phyloP scores from a whole-genome alignment of 2,329 filamentous ascomycete species.

The Periconia sp. region DNA sequence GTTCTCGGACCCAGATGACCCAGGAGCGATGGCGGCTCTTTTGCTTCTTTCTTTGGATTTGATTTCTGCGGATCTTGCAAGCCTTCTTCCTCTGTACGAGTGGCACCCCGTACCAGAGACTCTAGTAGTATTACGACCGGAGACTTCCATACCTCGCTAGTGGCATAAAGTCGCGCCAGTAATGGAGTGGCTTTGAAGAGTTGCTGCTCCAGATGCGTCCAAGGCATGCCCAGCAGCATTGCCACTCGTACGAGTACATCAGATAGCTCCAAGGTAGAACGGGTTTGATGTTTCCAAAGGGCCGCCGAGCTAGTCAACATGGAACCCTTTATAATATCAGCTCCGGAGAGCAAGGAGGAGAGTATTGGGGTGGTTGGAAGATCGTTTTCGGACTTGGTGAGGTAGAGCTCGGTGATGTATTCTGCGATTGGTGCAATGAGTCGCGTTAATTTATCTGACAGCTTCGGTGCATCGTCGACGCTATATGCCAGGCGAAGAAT shows the following conservation, averaged over 20 bases:
- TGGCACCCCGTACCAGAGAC: constrained; percentile 70
- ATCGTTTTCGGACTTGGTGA: constrained; percentile 68
- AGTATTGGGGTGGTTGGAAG: constrained; percentile 77
- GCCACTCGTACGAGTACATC: constrained; percentile 71
- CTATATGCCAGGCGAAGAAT: constrained; percentile 74
- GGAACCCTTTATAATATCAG: constrained; percentile 41
- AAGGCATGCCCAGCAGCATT: constrained; percentile 63
- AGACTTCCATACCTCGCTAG: constrained; percentile 65
- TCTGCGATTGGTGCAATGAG: constrained; percentile 72
- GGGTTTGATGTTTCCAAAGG: constrained; percentile 62
- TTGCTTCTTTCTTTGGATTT: constrained; percentile 33
- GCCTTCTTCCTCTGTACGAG: constrained; percentile 50
- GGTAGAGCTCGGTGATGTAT: constrained; percentile 75
- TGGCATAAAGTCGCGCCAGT: constrained; percentile 74
- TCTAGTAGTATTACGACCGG: constrained; percentile 71
- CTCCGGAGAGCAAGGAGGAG: constrained; percentile 64
- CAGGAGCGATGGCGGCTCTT: constrained; percentile 87
- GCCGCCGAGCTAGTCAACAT: constrained; percentile 43
- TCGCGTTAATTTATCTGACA: constrained; percentile 57
- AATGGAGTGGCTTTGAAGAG: constrained; percentile 80
- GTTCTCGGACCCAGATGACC: constrained; percentile 82
- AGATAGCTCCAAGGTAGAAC: constrained; percentile 65
- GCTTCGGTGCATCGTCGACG: constrained; percentile 62
- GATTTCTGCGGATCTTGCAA: constrained; percentile 8
- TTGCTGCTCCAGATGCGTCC: constrained; percentile 71